Percentiles rank a stretch among this genome's conserved stretches.
These are phyloP conservation scores for Mycena sp. DNA, from an alignment of 1,284 basidiomycete species.

Conservation along the genomic window DNA sequence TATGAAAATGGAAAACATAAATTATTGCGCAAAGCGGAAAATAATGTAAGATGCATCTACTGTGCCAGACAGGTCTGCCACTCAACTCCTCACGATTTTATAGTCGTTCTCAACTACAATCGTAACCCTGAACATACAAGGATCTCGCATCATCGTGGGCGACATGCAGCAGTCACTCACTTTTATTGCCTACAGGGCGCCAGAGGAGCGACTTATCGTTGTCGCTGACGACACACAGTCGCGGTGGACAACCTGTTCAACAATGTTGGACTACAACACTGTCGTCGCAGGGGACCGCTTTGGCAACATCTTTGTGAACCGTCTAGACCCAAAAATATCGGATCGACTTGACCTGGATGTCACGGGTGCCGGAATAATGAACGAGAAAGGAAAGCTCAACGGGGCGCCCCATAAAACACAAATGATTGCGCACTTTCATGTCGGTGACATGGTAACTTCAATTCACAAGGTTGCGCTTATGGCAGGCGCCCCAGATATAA, in stretches of 20 bases:
- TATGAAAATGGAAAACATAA: slow-evolving; percentile 99
- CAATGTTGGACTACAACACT: slow-evolving; percentile 97
- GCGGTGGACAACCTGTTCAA: slow-evolving; percentile 87
- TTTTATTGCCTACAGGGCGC: slow-evolving; percentile 91
- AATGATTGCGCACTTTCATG: slow-evolving; percentile 90
- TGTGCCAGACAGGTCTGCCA: neutral
- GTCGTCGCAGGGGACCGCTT: slow-evolving; percentile 95
- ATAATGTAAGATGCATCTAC: slow-evolving; percentile 73
- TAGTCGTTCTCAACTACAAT: slow-evolving; percentile 88
- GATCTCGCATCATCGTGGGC: slow-evolving; percentile 92
- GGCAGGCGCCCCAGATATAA: slow-evolving; percentile 91
- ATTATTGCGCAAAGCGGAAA: slow-evolving; percentile 94
- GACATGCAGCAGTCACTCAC: slow-evolving; percentile 96
- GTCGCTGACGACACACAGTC: slow-evolving; percentile 96
- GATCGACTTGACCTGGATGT: slow-evolving; percentile 96
- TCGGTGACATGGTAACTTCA: slow-evolving; percentile 93
- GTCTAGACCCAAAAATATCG: slow-evolving; percentile 84
- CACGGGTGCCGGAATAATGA: slow-evolving; percentile 92
- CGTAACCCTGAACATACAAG: slow-evolving; percentile 89
- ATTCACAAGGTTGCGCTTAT: slow-evolving; percentile 91
- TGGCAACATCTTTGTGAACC: slow-evolving; percentile 95
- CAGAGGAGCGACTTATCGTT: slow-evolving; percentile 90
- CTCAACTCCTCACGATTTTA: neutral
- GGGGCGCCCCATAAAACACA: slow-evolving; percentile 95
- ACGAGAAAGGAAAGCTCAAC: slow-evolving; percentile 93